Conservation (phyloP, 2,329 filamentous ascomycete species). For the Trichoderma pleuroti region DNA sequence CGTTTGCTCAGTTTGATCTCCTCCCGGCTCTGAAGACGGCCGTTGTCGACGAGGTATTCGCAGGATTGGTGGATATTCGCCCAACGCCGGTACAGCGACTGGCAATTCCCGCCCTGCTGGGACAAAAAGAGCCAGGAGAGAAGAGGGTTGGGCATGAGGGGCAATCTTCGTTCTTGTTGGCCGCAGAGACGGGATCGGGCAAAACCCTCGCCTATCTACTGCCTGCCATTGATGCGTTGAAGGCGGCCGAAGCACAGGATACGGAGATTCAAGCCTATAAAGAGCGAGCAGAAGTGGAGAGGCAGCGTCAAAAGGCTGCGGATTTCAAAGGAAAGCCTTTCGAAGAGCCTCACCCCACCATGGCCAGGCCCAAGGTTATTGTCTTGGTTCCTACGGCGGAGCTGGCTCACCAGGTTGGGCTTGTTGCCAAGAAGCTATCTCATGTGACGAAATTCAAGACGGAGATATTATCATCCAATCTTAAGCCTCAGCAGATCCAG, state of each 20-base stretch:
- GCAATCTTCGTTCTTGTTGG: slow-evolving; percentile 64
- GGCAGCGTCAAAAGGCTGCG: slow-evolving; percentile 51
- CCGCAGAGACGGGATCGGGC: slow-evolving; percentile 93
- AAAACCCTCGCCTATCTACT: slow-evolving; percentile 93
- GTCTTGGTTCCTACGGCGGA: slow-evolving; percentile 91
- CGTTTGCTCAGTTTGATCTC: slow-evolving; percentile 77
- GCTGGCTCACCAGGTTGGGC: slow-evolving; percentile 81
- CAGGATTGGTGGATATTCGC: slow-evolving; percentile 67
- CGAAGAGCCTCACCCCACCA: slow-evolving; percentile 67
- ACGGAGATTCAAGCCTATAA: slow-evolving; percentile 55
- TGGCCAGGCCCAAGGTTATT: slow-evolving; percentile 75
- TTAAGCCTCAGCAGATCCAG: slow-evolving; percentile 75
- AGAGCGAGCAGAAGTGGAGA: slow-evolving; percentile 52
- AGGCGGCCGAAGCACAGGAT: slow-evolving; percentile 66
- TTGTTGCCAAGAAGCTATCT: slow-evolving; percentile 74
- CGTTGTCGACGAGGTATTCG: slow-evolving; percentile 68
- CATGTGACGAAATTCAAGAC: slow-evolving; percentile 86
- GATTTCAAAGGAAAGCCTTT: slow-evolving; percentile 60
- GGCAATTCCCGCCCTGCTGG: slow-evolving; percentile 77
- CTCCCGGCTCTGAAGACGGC: slow-evolving; percentile 68
- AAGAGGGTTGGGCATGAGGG: slow-evolving; percentile 39
- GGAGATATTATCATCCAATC: slow-evolving; percentile 73
- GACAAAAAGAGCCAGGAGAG: slow-evolving; percentile 40
- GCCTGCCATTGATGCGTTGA: slow-evolving; percentile 80
- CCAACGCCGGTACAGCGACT: slow-evolving; percentile 89